A percentile compares a stretch with the other conserved stretches of the same genome.
These are phyloP conservation scores for Annulohypoxylon truncatum DNA, from an alignment of 2,329 filamentous ascomycete genomes.

Conservation along the genomic window DNA sequence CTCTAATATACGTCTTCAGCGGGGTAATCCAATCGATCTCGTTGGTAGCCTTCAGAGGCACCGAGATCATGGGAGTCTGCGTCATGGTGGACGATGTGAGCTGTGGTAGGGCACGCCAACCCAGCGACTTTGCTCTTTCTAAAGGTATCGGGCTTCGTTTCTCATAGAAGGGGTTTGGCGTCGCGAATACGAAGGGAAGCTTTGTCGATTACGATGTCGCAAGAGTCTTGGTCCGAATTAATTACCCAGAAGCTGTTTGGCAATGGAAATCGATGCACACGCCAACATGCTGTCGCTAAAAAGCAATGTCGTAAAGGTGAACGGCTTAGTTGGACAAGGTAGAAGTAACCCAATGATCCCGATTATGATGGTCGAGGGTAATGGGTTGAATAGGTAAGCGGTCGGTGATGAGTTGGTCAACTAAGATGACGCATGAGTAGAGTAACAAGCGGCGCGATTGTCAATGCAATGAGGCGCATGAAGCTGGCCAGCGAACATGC, in stretches of 20 bases:
- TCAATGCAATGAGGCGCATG: slow-evolving; percentile 40
- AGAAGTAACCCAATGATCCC: slow-evolving; percentile 30
- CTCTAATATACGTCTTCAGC: slow-evolving; percentile 91
- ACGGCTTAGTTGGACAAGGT: slow-evolving; percentile 12
- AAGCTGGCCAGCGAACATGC: slow-evolving; percentile 36
- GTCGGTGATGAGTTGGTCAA: slow-evolving; percentile 7
- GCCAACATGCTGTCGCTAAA: slow-evolving; percentile 41
- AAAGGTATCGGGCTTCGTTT: neutral
- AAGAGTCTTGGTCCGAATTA: slow-evolving; percentile 11
- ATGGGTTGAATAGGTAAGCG: neutral
- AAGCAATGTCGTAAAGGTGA: slow-evolving; percentile 24
- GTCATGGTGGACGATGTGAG: slow-evolving; percentile 64
- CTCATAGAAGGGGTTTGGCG: slow-evolving; percentile 23
- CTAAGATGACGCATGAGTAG: slow-evolving; percentile 37
- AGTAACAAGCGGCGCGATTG: slow-evolving; percentile 43
- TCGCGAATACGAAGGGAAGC: slow-evolving; percentile 13
- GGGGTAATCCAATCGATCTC: slow-evolving; percentile 98
- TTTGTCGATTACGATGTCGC: slow-evolving; percentile 15
- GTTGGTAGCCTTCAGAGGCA: slow-evolving; percentile 92
- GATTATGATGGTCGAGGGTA: slow-evolving; percentile 6
- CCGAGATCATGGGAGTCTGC: slow-evolving; percentile 94
- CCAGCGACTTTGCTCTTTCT: slow-evolving; percentile 14
- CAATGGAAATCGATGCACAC: slow-evolving; percentile 11
- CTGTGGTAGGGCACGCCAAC: slow-evolving; percentile 14
- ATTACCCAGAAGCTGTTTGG: slow-evolving; percentile 17